Evolutionary conservation across 345 rosid species (phyloP).

Genomic region (Zanthoxylum bungeanum): DNA sequence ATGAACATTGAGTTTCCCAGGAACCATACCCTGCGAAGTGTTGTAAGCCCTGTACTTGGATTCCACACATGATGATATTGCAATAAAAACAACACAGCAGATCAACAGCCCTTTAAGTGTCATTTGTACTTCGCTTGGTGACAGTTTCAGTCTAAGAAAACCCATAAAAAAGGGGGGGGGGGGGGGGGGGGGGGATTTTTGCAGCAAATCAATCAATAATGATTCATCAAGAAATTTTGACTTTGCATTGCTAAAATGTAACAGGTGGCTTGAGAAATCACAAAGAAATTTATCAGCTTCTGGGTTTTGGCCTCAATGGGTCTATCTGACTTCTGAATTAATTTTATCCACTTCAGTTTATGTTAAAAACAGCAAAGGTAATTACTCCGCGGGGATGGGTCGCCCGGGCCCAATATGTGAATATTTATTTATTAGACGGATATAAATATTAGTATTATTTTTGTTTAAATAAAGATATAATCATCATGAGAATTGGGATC

Average conservation of each 20-base stretch:
- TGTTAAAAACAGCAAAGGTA: neutral
- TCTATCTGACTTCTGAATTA: neutral
- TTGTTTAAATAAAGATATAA: too few species aligned
- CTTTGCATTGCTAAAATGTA: neutral
- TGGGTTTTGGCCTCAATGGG: neutral
- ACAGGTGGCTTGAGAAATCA: neutral
- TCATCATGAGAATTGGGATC: too few species aligned
- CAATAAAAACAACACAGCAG: constrained; percentile 23
- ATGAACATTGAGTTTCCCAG: constrained; percentile 88
- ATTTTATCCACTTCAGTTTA: neutral
- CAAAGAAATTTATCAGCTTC: neutral
- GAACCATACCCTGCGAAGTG: constrained; percentile 74
- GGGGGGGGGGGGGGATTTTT: neutral
- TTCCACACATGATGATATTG: constrained; percentile 32
- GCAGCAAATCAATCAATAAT: neutral
- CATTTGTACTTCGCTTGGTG: constrained; percentile 5
- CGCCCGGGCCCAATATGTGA: too few species aligned
- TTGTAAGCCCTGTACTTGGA: constrained; percentile 75
- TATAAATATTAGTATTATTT: too few species aligned
- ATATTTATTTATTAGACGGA: too few species aligned
- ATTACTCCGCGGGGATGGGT: too few species aligned
- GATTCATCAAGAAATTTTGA: neutral
- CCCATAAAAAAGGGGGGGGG: too few species aligned
- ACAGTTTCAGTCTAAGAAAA: neutral
- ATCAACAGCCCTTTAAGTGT: constrained; percentile 9